Evolutionary conservation across 768 basidiomycete species (phyloP), one percentile per base, ranked within the genome.

Genomic region (Mycena albidolilacea): DNA sequence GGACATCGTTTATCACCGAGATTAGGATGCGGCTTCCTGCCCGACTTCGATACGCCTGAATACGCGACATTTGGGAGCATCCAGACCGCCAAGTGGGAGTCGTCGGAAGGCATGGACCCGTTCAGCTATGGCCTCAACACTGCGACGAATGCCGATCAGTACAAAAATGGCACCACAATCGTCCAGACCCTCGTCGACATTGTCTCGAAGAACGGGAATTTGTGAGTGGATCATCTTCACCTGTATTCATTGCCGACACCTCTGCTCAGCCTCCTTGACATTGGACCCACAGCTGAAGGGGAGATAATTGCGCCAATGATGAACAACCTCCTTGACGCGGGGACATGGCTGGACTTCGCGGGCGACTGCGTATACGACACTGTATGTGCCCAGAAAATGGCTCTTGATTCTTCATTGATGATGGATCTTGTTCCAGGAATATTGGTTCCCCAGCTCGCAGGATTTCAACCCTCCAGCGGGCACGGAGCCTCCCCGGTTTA

Each of bases 131-230:
- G 90, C 0, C 78, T 85, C 41, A 86, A 88, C 73, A 79, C 81
- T 4, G 84, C 82, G 11, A 89, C 88, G 39, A 77, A 81, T 64
- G 79, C 82, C 1, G 77, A 75, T 21, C 74, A 86, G 66, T 90
- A 89, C 76, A 90, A 87, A 81, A 86, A 86, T 64, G 86, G 84
- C 0, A 80, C 86, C 2, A 83, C 84, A 14, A 87, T 90, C 57
- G 79, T 91, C 4, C 87, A 86, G 62, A 87, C 84, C 0, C 75
- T 90, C 64, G 85, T 89, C 38, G 89, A 91, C 71, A 86, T 91
- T 71, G 90, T 87, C 21, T 88, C 89, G 38, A 91, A 91, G 82
- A 89, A 89, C 70, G 90, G 91, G 14, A 90, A 91, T 76, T 91
- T 86, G 89, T 89, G 73, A 76, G 87, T 76, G 8, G 3, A 48